A percentile compares a stretch with the other conserved stretches of the same genome.
phyloP scores from a whole-genome alignment of 768 basidiomycete species.

The Boletellus ananas region DNA sequence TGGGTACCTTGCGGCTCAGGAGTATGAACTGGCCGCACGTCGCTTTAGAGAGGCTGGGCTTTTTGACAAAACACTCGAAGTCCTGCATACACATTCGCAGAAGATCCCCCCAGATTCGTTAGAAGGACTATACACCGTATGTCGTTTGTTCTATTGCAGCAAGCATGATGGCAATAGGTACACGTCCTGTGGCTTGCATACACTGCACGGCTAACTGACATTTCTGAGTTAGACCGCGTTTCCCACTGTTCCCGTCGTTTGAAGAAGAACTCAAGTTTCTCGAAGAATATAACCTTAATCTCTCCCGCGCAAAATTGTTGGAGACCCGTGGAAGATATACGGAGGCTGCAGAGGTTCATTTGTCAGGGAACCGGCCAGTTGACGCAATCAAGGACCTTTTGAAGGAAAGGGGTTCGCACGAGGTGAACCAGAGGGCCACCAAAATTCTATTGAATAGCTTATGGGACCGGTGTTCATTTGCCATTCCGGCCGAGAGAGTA shows the following conservation, averaged over 20 bases:
- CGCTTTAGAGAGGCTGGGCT: conserved; percentile 46
- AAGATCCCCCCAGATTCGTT: conserved; percentile 32
- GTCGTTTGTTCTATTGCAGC: conserved; percentile 44
- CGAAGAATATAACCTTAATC: conserved; percentile 49
- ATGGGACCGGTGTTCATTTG: conserved; percentile 46
- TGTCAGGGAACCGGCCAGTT: conserved; percentile 42
- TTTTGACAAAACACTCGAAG: conserved; percentile 51
- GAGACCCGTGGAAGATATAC: conserved; percentile 36
- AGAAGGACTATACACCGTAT: conserved; percentile 40
- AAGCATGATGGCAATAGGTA: conserved; percentile 21
- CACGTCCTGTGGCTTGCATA: neutral
- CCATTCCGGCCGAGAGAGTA: conserved; percentile 14
- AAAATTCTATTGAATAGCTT: conserved; percentile 40
- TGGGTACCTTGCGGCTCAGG: conserved; percentile 38
- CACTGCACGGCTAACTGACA: neutral
- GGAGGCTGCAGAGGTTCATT: conserved; percentile 52
- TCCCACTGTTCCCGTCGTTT: conserved; percentile 43
- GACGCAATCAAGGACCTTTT: conserved; percentile 48
- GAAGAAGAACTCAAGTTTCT: conserved; percentile 56
- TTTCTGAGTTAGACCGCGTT: conserved; percentile 40
- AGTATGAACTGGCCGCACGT: conserved; percentile 43
- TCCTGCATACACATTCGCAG: conserved; percentile 37
- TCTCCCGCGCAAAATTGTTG: conserved; percentile 44
- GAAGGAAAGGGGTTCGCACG: conserved; percentile 25
- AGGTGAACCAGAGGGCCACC: conserved; percentile 35